Percentiles rank a stretch among this genome's conserved stretches.
phyloP scores from a whole-genome alignment of 2,329 filamentous ascomycete genomes.

The Berkeleyomyces basicola region DNA sequence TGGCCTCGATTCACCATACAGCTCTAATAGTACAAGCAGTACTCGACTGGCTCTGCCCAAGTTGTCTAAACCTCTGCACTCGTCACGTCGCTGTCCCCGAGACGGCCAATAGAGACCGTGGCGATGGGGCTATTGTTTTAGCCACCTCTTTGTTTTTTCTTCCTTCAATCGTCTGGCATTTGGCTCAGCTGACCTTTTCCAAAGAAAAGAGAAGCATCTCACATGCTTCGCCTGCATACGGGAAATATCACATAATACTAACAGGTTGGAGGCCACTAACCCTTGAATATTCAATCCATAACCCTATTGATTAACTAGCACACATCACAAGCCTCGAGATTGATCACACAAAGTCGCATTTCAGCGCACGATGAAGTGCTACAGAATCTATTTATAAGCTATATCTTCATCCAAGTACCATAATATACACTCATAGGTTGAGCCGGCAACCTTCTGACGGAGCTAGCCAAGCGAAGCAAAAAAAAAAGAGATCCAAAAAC shows the following conservation, averaged over 20 bases:
- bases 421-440: not conserved
- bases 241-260: not conserved
- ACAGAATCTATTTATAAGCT: too few relatives aligned
- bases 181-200: not conserved
- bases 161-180: not conserved
- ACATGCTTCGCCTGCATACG: not conserved
- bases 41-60: not conserved
- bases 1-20: not conserved
- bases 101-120: not conserved
- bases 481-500: not conserved
- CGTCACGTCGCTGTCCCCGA: not conserved
- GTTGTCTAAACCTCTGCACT: not conserved
- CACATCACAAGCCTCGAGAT: too few relatives aligned
- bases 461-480: not conserved
- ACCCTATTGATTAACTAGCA: too few relatives aligned
- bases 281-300: not conserved
- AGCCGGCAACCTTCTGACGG: not conserved
- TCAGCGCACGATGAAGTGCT: too few relatives aligned
- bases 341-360: too few relatives aligned
- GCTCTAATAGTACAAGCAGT: too few relatives aligned
- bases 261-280: not conserved
- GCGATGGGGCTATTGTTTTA: not conserved
- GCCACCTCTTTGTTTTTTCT: not conserved
- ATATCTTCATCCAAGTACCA: too few relatives aligned
- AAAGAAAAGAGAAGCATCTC: not conserved